Base-by-base conservation (phyloP, 139 green algal genomes). In the Deuterostichococcus epilithicus region DNA sequence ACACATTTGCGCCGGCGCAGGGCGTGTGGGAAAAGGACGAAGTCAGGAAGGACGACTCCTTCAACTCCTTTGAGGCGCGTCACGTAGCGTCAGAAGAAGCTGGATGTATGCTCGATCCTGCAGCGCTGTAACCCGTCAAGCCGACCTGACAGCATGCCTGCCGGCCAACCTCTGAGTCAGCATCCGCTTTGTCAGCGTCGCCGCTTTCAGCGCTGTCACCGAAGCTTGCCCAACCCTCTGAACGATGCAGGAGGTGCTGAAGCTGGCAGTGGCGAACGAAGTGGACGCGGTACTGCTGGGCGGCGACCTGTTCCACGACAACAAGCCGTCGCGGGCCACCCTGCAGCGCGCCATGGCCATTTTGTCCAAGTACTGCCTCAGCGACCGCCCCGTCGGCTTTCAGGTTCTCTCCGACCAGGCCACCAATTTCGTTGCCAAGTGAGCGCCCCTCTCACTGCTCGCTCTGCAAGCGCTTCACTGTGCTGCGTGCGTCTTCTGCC, bases 301-400 rank as follows among this genome's bases (percentile, higher is more conserved):
- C 23, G 95, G 96, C 1, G 96, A 99, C 84, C 84, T 99, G 3
- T 99, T 99, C 83, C 94, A 99, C 79, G 94, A 98, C 73, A 98
- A 98, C 88, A 97, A 97, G 84, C 95, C 95, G 30, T 92, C 84
- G 3, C 82, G 91, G 18, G 66, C 81, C n/a, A 94, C 94, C 22
- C 70, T 97, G 25, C 86, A 97, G 25, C 86, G 88, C 28, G 82
- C 92, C 13, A 94, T 99, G 26, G 76, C 92, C 20, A 92, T 97
- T 33, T 75, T 99, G 5, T 84, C 76, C 5, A 83, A 88, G 76
- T 91, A 98, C 90, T 97, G 89, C 83, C 80, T 99, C 15, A 86
- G 80, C 30, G 83, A 94, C 78, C 81, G 78, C 70, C 85, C 85
- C 0, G 82, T 97, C 3, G 25, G 45, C 18, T 94, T 98, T 75